These are phyloP conservation scores for Aspergillus alliaceus DNA, from an alignment of 2,329 filamentous ascomycete genomes.

Conservation along the genomic window DNA sequence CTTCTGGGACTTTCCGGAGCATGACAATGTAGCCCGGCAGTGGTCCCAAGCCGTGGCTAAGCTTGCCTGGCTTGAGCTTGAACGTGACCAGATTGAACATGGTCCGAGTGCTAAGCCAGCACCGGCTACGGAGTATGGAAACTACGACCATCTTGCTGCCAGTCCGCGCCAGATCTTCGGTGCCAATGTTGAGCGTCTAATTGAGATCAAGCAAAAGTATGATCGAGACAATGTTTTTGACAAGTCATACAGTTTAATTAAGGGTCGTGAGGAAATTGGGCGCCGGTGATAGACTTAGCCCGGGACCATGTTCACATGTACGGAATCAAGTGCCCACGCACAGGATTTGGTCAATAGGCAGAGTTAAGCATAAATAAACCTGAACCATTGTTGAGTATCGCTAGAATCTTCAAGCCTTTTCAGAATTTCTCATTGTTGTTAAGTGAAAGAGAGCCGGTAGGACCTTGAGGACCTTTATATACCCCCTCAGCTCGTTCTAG, in stretches of 20 bases:
- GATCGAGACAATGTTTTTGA: background rate
- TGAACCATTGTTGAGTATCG: too few species aligned
- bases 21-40: background rate
- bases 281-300: background rate
- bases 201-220: background rate
- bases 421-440: too few species aligned
- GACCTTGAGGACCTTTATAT: too few species aligned
- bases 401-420: too few species aligned
- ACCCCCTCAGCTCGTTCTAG: too few species aligned
- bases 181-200: background rate
- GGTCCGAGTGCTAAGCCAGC: background rate
- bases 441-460: too few species aligned
- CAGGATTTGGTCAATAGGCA: too few species aligned
- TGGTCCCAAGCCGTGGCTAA: background rate
- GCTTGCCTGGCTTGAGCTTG: background rate
- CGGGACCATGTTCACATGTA: too few species aligned
- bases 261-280: background rate
- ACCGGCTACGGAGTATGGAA: background rate
- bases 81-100: background rate
- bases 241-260: background rate
- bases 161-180: background rate
- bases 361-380: too few species aligned
- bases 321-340: too few species aligned
- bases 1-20: background rate
- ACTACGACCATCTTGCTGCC: background rate